Evolutionary conservation across 2,329 filamentous ascomycete genomes (phyloP).

Genomic region (Helminthosporium solani): DNA sequence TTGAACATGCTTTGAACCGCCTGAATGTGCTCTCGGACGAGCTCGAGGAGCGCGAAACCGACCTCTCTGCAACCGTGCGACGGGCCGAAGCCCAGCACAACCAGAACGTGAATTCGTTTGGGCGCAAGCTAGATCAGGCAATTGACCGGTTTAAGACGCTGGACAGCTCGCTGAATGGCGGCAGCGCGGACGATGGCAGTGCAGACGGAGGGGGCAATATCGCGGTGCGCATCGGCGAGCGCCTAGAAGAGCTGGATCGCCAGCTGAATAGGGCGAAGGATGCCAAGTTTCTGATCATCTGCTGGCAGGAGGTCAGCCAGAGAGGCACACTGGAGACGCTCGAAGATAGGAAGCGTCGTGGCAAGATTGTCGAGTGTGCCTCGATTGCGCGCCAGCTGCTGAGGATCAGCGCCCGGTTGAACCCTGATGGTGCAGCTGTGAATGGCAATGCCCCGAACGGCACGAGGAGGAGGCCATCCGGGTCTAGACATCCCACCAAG

Average conservation of each 20-base stretch:
- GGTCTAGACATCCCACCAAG: slow-evolving; percentile 64
- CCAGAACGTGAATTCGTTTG: slow-evolving; percentile 82
- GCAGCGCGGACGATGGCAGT: slow-evolving; percentile 53
- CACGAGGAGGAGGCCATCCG: slow-evolving; percentile 36
- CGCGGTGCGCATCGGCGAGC: slow-evolving; percentile 91
- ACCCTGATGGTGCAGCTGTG: slow-evolving; percentile 62
- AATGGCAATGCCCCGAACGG: slow-evolving; percentile 52
- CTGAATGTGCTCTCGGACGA: slow-evolving; percentile 75
- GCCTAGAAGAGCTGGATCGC: slow-evolving; percentile 88
- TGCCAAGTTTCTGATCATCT: slow-evolving; percentile 92
- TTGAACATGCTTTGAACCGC: slow-evolving; percentile 74
- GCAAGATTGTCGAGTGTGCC: slow-evolving; percentile 90
- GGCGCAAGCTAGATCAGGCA: slow-evolving; percentile 85
- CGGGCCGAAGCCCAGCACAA: slow-evolving; percentile 91
- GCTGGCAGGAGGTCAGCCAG: slow-evolving; percentile 94
- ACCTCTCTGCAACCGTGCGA: slow-evolving; percentile 84
- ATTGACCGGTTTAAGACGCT: slow-evolving; percentile 90
- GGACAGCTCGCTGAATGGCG: slow-evolving; percentile 75
- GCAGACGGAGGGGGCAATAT: slow-evolving; percentile 72
- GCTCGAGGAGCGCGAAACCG: slow-evolving; percentile 85
- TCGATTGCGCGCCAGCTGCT: slow-evolving; percentile 91
- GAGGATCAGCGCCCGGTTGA: slow-evolving; percentile 88
- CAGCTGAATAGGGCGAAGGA: slow-evolving; percentile 88
- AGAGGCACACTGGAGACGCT: slow-evolving; percentile 82
- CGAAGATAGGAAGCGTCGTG: slow-evolving; percentile 82